phyloP scores from a whole-genome alignment of 2,329 filamentous ascomycete genomes.

The Scytalidium sp. region DNA sequence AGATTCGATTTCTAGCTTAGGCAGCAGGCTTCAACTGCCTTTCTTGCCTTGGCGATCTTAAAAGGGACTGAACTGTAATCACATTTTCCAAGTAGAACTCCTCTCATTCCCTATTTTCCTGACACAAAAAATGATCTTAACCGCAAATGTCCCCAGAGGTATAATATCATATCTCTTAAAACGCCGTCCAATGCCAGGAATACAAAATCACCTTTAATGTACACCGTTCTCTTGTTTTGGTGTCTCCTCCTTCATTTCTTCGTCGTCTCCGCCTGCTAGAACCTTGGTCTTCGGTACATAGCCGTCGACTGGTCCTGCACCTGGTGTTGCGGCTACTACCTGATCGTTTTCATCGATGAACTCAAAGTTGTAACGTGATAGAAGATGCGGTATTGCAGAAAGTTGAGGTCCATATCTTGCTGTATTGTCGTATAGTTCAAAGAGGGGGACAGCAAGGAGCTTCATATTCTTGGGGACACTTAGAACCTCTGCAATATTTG shows the following conservation, averaged over 20 bases:
- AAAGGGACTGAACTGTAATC: not conserved
- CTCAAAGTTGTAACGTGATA: constrained; percentile 96
- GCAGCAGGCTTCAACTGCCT: not conserved
- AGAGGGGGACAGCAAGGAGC: constrained; percentile 90
- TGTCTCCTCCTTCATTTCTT: constrained; percentile 51
- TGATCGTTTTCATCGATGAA: constrained; percentile 93
- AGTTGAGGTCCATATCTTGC: constrained; percentile 92
- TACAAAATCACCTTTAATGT: not conserved
- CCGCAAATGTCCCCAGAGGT: not conserved
- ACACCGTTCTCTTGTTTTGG: constrained; percentile 35
- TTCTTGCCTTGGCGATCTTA: not conserved
- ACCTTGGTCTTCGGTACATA: constrained; percentile 64
- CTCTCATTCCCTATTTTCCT: not conserved
- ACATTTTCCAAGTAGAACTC: not conserved
- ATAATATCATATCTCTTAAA: not conserved
- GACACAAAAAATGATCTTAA: not conserved
- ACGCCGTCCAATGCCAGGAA: not conserved
- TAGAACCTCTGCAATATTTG: constrained; percentile 66
- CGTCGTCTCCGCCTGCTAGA: constrained; percentile 56
- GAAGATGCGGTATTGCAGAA: constrained; percentile 90
- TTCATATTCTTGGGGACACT: constrained; percentile 99
- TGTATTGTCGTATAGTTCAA: constrained; percentile 98
- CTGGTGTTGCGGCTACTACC: constrained; percentile 80
- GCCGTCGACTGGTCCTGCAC: constrained; percentile 56
- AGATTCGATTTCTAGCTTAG: not conserved